Evolutionary conservation across 495 filamentous ascomycete genomes (phyloP).

Genomic region (Sabuloglossum arenarium): DNA sequence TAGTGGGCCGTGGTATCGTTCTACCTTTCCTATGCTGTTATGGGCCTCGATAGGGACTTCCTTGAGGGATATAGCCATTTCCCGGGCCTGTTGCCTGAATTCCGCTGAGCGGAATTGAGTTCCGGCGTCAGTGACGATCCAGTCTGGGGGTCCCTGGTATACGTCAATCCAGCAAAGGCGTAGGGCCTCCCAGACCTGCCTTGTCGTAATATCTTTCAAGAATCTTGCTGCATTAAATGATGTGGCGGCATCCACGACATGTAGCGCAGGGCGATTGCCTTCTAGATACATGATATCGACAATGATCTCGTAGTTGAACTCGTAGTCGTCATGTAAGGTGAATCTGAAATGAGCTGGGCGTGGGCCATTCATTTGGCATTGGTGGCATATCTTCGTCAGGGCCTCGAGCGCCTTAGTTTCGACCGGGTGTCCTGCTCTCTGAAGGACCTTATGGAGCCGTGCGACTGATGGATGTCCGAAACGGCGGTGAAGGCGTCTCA

Average conservation of each 20-base stretch:
- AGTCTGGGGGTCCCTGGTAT: slow-evolving; percentile 12
- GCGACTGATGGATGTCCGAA: no score
- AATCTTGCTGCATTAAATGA: slow-evolving; percentile 7
- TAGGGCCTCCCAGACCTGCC: slow-evolving; percentile 10
- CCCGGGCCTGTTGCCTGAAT: slow-evolving; percentile 8
- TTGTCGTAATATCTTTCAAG: slow-evolving; percentile 6
- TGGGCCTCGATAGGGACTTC: slow-evolving; percentile 10
- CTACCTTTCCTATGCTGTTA: slow-evolving; percentile 11
- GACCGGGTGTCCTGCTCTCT: no score
- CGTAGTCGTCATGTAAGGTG: no score
- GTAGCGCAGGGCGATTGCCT: background rate
- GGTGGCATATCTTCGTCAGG: no score
- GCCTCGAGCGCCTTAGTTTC: no score
- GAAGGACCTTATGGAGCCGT: no score
- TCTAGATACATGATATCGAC: no score
- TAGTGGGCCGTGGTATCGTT: slow-evolving; percentile 9
- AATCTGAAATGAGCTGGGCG: no score
- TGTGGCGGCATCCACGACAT: slow-evolving; percentile 5
- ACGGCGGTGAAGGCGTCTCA: no score
- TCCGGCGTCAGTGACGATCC: slow-evolving; percentile 9
- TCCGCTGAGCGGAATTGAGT: slow-evolving; percentile 13
- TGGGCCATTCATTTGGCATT: no score
- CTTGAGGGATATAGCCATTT: slow-evolving; percentile 2
- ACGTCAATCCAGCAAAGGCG: slow-evolving; percentile 12
- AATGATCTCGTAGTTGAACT: no score